Evolutionary conservation across 257 asterid species (phyloP).

Genomic region (Hygrophila difformis): DNA sequence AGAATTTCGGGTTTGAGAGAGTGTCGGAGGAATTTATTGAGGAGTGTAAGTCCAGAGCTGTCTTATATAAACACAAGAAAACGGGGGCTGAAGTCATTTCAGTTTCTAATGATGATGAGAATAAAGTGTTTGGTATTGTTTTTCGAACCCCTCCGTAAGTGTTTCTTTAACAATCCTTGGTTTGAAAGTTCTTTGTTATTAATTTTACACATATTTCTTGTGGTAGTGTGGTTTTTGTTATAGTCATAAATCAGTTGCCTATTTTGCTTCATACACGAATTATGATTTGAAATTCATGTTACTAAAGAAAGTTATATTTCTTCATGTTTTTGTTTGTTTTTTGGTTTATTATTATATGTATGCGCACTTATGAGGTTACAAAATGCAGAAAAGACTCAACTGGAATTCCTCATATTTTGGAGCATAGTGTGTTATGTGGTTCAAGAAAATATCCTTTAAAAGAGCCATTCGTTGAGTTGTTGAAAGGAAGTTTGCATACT

Average conservation of each 20-base stretch:
- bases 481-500: constrained; percentile 93
- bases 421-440: constrained; percentile 96
- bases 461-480: constrained; percentile 93
- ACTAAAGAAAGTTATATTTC: neutral
- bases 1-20: constrained; percentile 84
- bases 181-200: neutral
- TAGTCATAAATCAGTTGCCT: no score
- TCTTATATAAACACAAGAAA: constrained; percentile 87
- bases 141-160: constrained; percentile 96
- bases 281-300: neutral
- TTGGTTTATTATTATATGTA: neutral
- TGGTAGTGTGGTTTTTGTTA: neutral
- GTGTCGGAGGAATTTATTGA: constrained; percentile 82
- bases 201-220: constrained; percentile 1
- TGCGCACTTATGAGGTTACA: constrained; percentile 7
- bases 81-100: constrained; percentile 97
- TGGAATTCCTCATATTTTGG: constrained; percentile 96
- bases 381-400: constrained; percentile 89
- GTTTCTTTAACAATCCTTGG: no score
- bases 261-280: neutral
- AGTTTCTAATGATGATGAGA: constrained; percentile 88
- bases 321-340: constrained; percentile 1
- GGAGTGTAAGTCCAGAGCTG: constrained; percentile 90
- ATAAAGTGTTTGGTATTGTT: constrained; percentile 91
- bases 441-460: constrained; percentile 95